Evolutionary conservation across 768 basidiomycete species (phyloP), one percentile per base, ranked within the genome.

Genomic region (Daedaleopsis sinensis): DNA sequence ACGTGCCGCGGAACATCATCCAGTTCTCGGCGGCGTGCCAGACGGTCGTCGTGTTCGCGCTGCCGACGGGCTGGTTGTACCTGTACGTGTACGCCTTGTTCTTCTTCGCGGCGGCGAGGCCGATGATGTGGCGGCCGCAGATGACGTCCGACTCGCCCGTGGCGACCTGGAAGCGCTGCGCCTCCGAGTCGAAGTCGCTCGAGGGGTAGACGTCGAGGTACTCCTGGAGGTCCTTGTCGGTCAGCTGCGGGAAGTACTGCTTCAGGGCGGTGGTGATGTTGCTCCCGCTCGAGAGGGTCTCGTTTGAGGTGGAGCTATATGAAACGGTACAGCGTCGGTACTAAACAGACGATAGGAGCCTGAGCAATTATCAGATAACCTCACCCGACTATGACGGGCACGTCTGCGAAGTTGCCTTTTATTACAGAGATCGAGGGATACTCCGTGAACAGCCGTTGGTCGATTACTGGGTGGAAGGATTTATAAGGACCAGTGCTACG

Each of bases 1-100:
- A 82, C 1, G 77, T 80, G 1, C 88, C 86, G 21, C 72, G 70
- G 74, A 86, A 87, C 85, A 87, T 83, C 84, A 86, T 86, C 82
- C 83, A 87, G 65, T 88, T 86, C 68, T 86, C 87, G 0, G 87
- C 78, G 8, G 86, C 80, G 62, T 87, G 86, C 1, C 55, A 70
- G 1, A 83, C 81, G 10, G 59, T 46, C 13, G 59, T 57, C 18
- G 73, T 73, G 16, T 73, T 73, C 5, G 64, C 62, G 0, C 82
- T 80, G 8, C 82, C 82, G 55, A 84, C 80, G 5, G 76, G 73
- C 60, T 86, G 82, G 69, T 87, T 86, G 70, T 85, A 87, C 27
- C 85, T 78, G 65, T 86, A 87, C 13, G 82, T 82, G 78, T 78
- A 87, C 2, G 81, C 71, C 16, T 73, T 71, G 16, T 67, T 71